phyloP scores from a whole-genome alignment of 345 rosid species.

The Lumnitzera racemosa region DNA sequence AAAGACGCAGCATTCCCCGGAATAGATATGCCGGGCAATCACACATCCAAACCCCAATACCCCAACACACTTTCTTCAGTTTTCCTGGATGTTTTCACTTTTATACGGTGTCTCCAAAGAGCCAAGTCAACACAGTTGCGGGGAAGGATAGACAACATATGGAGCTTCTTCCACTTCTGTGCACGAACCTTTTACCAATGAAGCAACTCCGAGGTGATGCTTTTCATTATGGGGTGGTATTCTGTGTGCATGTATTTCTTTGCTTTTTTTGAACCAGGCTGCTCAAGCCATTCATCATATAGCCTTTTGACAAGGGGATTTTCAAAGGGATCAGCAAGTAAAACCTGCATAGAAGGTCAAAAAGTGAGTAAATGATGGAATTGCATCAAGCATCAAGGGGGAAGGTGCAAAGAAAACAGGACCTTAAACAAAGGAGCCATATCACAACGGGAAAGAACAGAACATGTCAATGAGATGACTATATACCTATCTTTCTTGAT shows the following conservation, averaged over 20 bases:
- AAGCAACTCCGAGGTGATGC: constrained; percentile 49
- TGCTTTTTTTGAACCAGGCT: constrained; percentile 78
- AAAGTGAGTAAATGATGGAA: neutral
- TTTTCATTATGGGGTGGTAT: constrained; percentile 82
- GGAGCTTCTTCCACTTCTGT: too few species aligned
- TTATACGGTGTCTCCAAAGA: neutral
- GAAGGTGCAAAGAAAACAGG: neutral
- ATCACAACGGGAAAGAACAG: too few species aligned
- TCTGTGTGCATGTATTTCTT: constrained; percentile 65
- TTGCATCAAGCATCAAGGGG: neutral
- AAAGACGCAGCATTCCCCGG: constrained; percentile 4
- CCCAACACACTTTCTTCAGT: neutral
- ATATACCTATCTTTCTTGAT: too few species aligned
- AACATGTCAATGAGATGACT: too few species aligned
- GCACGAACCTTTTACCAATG: constrained; percentile 48
- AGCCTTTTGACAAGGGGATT: constrained; percentile 59
- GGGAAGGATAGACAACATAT: neutral
- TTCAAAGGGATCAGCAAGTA: constrained; percentile 59
- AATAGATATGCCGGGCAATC: neutral
- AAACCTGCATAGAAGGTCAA: constrained; percentile 26
- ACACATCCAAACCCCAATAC: neutral
- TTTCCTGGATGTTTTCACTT: neutral
- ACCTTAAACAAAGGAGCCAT: too few species aligned
- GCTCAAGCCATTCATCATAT: constrained; percentile 79
- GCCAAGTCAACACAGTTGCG: neutral